A percentile compares a stretch with the other conserved stretches of the same genome.
Evolutionary conservation across 257 asterid genomes (phyloP).

Genomic region (Solanum raphanifolium): DNA sequence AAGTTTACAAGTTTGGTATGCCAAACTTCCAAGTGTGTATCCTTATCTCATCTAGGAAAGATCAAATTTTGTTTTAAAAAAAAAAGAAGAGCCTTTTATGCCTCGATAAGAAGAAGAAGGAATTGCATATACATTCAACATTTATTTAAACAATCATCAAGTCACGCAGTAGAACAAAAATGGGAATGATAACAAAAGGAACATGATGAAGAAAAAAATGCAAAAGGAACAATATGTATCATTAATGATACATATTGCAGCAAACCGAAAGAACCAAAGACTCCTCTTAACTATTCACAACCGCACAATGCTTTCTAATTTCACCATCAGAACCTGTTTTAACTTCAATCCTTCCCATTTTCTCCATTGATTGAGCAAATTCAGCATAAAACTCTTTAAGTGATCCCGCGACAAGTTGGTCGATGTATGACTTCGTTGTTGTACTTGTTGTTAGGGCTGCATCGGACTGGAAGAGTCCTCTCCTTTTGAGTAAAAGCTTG

Average conservation of each 20-base stretch:
- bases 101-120: neutral
- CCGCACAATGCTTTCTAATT: slow-evolving; percentile 52
- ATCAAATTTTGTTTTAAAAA: too few relatives aligned
- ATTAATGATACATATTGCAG: neutral
- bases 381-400: slow-evolving; percentile 24
- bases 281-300: slow-evolving; percentile 26
- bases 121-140: neutral
- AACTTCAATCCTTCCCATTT: slow-evolving; percentile 48
- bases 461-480: slow-evolving; percentile 60
- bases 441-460: slow-evolving; percentile 39
- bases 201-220: neutral
- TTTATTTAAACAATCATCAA: neutral
- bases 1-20: too few relatives aligned
- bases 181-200: neutral
- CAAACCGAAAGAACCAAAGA: neutral
- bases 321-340: slow-evolving; percentile 53
- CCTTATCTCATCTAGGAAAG: too few relatives aligned
- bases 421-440: slow-evolving; percentile 22
- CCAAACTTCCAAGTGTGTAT: too few relatives aligned
- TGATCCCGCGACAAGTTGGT: slow-evolving; percentile 23
- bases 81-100: too few relatives aligned
- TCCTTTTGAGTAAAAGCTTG: slow-evolving; percentile 39
- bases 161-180: neutral
- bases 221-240: neutral
- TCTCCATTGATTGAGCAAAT: slow-evolving; percentile 60